Percentiles rank a stretch among this genome's conserved stretches.
Evolutionary conservation across 768 basidiomycete species (phyloP).

Genomic region (Boletus rubroflammeus): DNA sequence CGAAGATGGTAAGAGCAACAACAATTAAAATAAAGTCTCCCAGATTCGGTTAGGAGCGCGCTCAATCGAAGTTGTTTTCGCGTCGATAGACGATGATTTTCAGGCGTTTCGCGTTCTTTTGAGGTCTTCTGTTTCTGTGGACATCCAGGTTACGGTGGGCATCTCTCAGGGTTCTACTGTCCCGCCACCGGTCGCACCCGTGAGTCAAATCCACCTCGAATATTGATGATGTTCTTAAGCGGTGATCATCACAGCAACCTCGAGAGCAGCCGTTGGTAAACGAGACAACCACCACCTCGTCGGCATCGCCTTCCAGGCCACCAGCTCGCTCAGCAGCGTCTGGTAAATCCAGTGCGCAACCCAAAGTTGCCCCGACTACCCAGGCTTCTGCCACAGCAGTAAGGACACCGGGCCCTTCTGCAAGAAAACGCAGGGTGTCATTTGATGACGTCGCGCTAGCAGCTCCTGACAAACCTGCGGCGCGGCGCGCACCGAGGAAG

Average conservation of each 20-base stretch:
- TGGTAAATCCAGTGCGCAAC: not conserved
- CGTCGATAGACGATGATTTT: constrained; percentile 69
- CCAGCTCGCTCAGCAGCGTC: not conserved
- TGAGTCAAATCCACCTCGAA: constrained; percentile 4
- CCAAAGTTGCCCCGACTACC: not conserved
- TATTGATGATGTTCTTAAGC: not conserved
- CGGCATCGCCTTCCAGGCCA: not conserved
- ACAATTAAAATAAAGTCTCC: not conserved
- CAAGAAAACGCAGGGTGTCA: constrained; percentile 29
- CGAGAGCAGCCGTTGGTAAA: not conserved
- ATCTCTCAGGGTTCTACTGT: not conserved
- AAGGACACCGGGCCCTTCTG: not conserved
- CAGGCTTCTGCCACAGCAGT: not conserved
- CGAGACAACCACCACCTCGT: not conserved
- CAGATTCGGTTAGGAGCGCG: not conserved
- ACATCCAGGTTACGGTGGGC: constrained; percentile 34
- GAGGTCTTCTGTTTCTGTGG: constrained; percentile 33
- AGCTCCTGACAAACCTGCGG: not conserved
- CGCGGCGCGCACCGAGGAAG: constrained; percentile 8
- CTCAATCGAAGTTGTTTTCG: not conserved
- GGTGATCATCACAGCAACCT: not conserved
- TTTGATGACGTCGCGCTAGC: not conserved
- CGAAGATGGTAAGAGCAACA: constrained; percentile 58
- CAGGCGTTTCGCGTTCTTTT: constrained; percentile 60
- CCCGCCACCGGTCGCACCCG: not conserved